These are phyloP conservation scores for Starmerella bombicola DNA, from an alignment of 805 yeast species.

Conservation along the genomic window DNA sequence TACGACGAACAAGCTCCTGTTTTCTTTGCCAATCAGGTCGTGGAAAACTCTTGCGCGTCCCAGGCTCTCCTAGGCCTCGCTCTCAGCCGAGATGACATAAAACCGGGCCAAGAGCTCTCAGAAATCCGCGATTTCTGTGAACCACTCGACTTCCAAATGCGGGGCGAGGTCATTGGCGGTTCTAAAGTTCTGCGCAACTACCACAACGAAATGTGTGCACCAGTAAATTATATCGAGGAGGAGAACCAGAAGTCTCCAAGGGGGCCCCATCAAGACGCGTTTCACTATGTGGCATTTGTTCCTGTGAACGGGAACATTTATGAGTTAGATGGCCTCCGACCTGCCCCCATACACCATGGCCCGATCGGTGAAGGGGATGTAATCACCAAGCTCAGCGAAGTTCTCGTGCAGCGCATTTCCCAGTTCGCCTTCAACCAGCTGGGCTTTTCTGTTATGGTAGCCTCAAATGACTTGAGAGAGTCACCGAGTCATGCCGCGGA, in stretches of 20 bases:
- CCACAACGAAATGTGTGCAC: constrained; percentile 52
- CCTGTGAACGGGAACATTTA: constrained; percentile 36
- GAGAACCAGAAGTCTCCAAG: constrained; percentile 26
- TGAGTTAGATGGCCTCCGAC: constrained; percentile 52
- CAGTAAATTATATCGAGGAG: constrained; percentile 37
- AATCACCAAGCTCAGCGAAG: constrained; percentile 34
- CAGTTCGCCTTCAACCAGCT: constrained; percentile 38
- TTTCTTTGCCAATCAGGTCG: constrained; percentile 51
- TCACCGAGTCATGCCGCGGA: constrained; percentile 24
- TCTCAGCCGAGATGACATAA: constrained; percentile 34
- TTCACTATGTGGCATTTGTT: constrained; percentile 49
- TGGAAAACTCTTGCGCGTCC: constrained; percentile 64
- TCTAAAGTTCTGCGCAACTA: constrained; percentile 43
- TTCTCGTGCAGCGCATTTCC: constrained; percentile 37
- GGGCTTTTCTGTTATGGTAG: constrained; percentile 44
- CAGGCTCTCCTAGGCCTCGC: constrained; percentile 52
- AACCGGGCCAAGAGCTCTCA: constrained; percentile 38
- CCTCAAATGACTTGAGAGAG: constrained; percentile 40
- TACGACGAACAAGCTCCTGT: constrained; percentile 26
- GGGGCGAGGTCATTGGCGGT: constrained; percentile 51
- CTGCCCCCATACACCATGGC: constrained; percentile 44
- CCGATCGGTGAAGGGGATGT: constrained; percentile 21
- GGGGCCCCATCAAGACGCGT: constrained; percentile 38
- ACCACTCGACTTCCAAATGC: constrained; percentile 43
- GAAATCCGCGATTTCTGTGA: constrained; percentile 40